Evolutionary conservation across 2,329 filamentous ascomycete species (phyloP), one percentile per base, ranked within the genome.

Genomic region (Blastomyces emzantsi): DNA sequence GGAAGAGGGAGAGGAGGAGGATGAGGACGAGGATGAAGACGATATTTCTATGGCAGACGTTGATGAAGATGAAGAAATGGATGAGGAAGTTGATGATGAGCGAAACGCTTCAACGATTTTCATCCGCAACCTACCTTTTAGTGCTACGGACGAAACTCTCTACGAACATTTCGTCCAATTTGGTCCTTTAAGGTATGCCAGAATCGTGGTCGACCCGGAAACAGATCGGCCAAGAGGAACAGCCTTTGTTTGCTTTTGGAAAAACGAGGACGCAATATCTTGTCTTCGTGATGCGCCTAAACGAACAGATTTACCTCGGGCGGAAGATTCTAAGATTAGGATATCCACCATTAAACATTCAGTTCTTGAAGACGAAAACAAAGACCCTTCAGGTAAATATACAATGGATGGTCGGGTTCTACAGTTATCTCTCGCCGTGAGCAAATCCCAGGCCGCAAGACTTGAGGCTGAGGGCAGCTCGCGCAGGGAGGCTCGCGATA

Each of bases 61-160:
- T 2, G 77, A 80, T 17, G 76, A 77, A 1, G 74, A 76, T 17
- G 72, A 76, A 4, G 75, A 76, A 2, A 72, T 77, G 17, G 79
- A 81, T 17, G 76, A 78, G 22, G 78, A 75, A 41, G 75, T 79
- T 25, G 79, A 81, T 15, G 78, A 83, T 59, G 73, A 79, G 22
- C 73, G 76, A 60, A 90, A 90, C 70, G 85, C 85, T 1, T 85
- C 85, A 45, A 97, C 92, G 0, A 77, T 97, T 17, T 99, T 99
- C 77, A 84, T 99, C 70, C 90, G 94, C 68, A 99, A 99, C 73
- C 80, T 99, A 15, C 93, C 95, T 0, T 99, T 96, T 75, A 92
- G 89, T 1, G 87, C 87, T 54, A 89, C 89, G 22, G 92, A 99
- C 70, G 88, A 92, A 61, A 83, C 86, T 59, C 84, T 99, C 55